Percentiles rank a stretch among this genome's conserved stretches.
Conservation (phyloP, 1,284 basidiomycete species). For the Hemileia vastatrix region DNA sequence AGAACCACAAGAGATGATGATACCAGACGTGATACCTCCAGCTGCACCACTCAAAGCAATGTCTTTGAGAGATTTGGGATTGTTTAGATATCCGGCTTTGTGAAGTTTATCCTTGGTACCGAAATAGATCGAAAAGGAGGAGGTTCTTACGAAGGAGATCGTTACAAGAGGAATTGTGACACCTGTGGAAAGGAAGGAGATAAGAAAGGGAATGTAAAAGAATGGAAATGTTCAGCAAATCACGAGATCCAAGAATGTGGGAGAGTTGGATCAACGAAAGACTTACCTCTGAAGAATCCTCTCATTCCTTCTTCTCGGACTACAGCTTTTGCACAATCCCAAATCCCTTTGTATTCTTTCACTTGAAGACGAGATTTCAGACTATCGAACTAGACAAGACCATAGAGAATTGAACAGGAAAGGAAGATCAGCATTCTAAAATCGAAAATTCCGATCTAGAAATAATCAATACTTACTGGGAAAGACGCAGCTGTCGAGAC, state of each 20-base stretch:
- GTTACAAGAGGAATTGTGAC: constrained; percentile 84
- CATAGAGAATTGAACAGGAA: no score
- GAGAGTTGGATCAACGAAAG: not conserved
- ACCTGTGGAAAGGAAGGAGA: constrained; percentile 14
- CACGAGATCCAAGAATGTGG: not conserved
- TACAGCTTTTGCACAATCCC: constrained; percentile 38
- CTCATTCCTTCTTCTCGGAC: constrained; percentile 81
- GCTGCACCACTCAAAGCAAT: constrained; percentile 35
- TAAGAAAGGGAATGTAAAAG: not conserved
- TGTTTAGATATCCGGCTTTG: constrained; percentile 17
- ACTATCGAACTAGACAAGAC: no score
- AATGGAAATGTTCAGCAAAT: not conserved
- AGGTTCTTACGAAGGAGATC: constrained; percentile 86
- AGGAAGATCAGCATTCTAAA: no score
- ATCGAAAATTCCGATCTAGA: no score
- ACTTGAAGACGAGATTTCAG: no score
- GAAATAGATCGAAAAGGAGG: constrained; percentile 88
- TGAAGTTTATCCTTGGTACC: constrained; percentile 73
- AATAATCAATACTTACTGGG: no score
- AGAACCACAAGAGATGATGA: constrained; percentile 36
- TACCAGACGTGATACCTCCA: constrained; percentile 47
- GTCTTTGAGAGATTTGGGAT: constrained; percentile 24
- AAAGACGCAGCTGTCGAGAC: no score
- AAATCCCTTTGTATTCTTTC: no score
- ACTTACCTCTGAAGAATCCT: constrained; percentile 77